These are phyloP conservation scores for Postia placenta DNA, from an alignment of 768 basidiomycete species.

Conservation along the genomic window DNA sequence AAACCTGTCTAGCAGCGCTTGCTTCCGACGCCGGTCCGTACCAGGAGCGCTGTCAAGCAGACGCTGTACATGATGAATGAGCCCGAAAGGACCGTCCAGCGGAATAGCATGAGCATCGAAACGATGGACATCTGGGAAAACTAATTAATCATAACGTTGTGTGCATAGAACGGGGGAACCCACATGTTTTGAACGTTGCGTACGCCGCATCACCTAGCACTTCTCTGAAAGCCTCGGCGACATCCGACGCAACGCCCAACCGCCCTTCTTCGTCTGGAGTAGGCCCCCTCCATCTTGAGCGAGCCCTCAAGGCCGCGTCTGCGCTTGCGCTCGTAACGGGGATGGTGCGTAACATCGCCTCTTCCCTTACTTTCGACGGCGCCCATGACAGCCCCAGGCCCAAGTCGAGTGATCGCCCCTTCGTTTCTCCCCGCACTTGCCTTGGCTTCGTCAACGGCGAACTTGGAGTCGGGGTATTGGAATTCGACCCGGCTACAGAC, in stretches of 20 bases:
- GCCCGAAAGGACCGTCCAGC: slow-evolving; percentile 67
- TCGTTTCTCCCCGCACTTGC: slow-evolving; percentile 26
- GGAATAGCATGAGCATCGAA: slow-evolving; percentile 73
- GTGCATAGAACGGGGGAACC: slow-evolving; percentile 20
- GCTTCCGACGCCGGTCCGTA: slow-evolving; percentile 39
- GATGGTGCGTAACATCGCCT: slow-evolving; percentile 39
- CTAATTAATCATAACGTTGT: slow-evolving; percentile 1
- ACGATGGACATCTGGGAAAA: slow-evolving; percentile 54
- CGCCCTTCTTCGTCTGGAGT: slow-evolving; percentile 25
- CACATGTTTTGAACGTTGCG: slow-evolving; percentile 56
- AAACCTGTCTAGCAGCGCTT: slow-evolving; percentile 51
- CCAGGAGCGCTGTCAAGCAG: slow-evolving; percentile 44
- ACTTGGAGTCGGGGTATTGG: slow-evolving; percentile 6
- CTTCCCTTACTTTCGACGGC: slow-evolving; percentile 58
- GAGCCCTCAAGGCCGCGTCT: slow-evolving; percentile 6
- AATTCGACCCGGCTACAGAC: background rate
- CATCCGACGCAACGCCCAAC: slow-evolving; percentile 26
- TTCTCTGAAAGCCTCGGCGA: slow-evolving; percentile 31
- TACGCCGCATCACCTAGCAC: slow-evolving; percentile 31
- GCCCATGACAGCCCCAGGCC: slow-evolving; percentile 70
- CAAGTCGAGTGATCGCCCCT: slow-evolving; percentile 69
- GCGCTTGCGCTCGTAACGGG: slow-evolving; percentile 10
- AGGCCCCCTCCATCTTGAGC: slow-evolving; percentile 18
- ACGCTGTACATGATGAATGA: slow-evolving; percentile 57
- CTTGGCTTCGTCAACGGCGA: slow-evolving; percentile 6